phyloP scores from a whole-genome alignment of 441 rosid species.

The Omphalea diandra region DNA sequence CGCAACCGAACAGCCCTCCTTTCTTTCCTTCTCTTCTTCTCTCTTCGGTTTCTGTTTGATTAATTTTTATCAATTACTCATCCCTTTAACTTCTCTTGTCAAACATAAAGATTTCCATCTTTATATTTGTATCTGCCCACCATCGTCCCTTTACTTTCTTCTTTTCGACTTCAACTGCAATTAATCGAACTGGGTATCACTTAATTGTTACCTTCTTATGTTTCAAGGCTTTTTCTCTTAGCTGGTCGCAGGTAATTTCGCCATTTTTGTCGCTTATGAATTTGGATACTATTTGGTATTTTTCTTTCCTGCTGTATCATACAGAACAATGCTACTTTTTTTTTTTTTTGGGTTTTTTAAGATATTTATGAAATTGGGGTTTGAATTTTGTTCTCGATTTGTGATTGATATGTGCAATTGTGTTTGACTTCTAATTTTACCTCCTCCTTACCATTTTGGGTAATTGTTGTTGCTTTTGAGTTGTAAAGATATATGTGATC shows the following conservation, averaged over 20 bases:
- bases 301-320: background rate
- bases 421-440: conserved; percentile 17
- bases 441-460: background rate
- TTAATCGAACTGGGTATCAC: background rate
- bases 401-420: conserved; percentile 13
- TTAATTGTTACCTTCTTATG: background rate
- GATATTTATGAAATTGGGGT: background rate
- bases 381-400: conserved; percentile 7
- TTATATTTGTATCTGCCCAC: background rate
- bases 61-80: background rate
- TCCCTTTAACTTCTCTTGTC: conserved; percentile 3
- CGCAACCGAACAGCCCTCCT: conserved; percentile 35
- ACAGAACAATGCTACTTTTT: background rate
- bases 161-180: conserved; percentile 3
- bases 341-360: background rate
- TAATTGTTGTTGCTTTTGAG: conserved; percentile 1
- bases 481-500: conserved; percentile 2
- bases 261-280: conserved; percentile 9
- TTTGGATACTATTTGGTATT: conserved; percentile 9
- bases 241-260: conserved; percentile 40
- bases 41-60: conserved; percentile 3
- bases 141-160: conserved; percentile 3
- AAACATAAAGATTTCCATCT: background rate
- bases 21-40: conserved; percentile 4
- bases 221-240: conserved; percentile 15